Base-by-base conservation (phyloP, 257 asterid species). In the Primulina eburnea region DNA sequence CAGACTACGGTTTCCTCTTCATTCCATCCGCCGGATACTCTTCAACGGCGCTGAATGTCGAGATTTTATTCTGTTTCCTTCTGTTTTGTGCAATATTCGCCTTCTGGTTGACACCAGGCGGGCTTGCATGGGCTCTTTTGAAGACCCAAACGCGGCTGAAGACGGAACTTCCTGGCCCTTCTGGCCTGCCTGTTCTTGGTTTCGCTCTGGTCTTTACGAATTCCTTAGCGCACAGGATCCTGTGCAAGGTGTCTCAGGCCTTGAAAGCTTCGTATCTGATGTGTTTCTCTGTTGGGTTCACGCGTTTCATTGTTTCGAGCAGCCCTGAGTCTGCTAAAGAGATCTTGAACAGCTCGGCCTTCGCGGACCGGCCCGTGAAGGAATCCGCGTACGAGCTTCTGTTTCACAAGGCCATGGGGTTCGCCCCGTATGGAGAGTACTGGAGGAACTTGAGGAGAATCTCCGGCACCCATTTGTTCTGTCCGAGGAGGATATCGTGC, bases 361-460 rank as follows among this genome's bases (percentile, higher is more conserved):
- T 89, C 52, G 96, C 97, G 0, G 96, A 91, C 55, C 66, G 97
- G 62, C 97, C 97, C 0, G 86, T 91, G 0, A 92, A 92, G 40
- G 96, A 89, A 62, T 84, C 95, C 0, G 95, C 95, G 0, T 79
- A 83, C 33, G 83, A 71, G 76, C 92, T 92, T 3, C 26, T 92
- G 74, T 92, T 92, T 26, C 82, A 87, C 18, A 79, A 88, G 21
- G 98, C 98, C 37, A 92, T 92, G 94, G 98, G 98, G 0, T 92
- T 92, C 67, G 95, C 98, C 1, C 92, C 94, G 4, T 88, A 87
- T 30, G 97, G 98, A 0, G 92, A 80, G 38, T 89, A 92, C 67
- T 92, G 97, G 97, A 76, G 96, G 78, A 74, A 73, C 50, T 47
- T 92, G 66, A 74, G 96, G 38, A 78, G 93, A 60, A 78, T 89